These are phyloP conservation scores for Populus deltoides DNA, from an alignment of 345 rosid genomes.

Conservation along the genomic window DNA sequence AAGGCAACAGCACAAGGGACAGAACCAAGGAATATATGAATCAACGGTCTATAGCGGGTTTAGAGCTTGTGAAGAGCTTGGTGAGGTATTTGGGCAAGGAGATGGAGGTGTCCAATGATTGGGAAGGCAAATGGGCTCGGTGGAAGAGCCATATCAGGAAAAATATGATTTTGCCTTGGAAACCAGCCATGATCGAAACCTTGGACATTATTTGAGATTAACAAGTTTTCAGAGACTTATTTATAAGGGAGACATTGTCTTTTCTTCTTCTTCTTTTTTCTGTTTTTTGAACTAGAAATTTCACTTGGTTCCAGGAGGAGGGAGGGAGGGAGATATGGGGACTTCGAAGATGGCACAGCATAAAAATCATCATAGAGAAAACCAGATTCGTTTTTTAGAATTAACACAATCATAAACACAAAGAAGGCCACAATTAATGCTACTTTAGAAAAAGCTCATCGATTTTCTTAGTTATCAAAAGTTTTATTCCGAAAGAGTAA, in stretches of 20 bases:
- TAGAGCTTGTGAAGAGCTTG: constrained; percentile 63
- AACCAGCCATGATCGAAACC: constrained; percentile 25
- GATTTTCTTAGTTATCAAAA: too few relatives aligned
- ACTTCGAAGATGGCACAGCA: constrained; percentile 3
- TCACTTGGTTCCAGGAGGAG: not conserved
- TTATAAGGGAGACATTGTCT: not conserved
- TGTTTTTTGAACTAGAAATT: not conserved
- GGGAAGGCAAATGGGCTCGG: constrained; percentile 54
- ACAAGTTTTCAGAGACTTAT: not conserved
- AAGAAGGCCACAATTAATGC: not conserved
- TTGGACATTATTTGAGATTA: not conserved
- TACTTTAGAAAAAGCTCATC: too few relatives aligned
- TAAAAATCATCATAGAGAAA: not conserved
- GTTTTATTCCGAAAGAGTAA: too few relatives aligned
- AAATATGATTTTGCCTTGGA: constrained; percentile 32
- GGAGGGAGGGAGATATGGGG: not conserved
- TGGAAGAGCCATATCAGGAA: constrained; percentile 43
- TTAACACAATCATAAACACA: not conserved
- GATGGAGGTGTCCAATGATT: constrained; percentile 65
- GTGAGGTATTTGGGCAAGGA: constrained; percentile 53
- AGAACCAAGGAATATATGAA: constrained; percentile 52
- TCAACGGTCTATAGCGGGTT: constrained; percentile 47
- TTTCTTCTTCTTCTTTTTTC: not conserved
- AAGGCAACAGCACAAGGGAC: constrained; percentile 55
- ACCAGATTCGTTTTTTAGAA: not conserved